These are phyloP conservation scores for Corchorus olitorius DNA, from an alignment of 345 rosid genomes.

Conservation along the genomic window DNA sequence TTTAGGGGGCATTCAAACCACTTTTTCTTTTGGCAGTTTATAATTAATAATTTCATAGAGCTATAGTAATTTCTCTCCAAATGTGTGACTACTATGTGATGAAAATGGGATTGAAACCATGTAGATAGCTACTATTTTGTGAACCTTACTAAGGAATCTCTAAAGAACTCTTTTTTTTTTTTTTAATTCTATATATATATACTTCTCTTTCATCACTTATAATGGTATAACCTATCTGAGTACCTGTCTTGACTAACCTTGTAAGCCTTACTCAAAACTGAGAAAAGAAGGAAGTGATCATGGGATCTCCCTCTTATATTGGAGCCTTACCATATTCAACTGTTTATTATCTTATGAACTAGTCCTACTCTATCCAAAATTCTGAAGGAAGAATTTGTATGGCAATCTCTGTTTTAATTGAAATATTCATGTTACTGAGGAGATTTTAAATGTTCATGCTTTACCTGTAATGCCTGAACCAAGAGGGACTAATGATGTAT, in stretches of 20 bases:
- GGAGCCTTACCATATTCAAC: not conserved
- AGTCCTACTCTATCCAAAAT: not conserved
- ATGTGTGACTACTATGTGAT: not conserved
- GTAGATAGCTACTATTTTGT: not conserved
- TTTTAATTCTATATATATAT: no score
- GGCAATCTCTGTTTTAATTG: not conserved
- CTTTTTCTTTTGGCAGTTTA: not conserved
- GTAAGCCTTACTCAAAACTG: not conserved
- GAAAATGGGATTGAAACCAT: not conserved
- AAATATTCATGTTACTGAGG: not conserved
- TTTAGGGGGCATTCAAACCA: conserved; percentile 1
- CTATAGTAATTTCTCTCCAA: not conserved
- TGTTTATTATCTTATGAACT: not conserved
- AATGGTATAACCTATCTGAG: not conserved
- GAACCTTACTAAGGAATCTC: not conserved
- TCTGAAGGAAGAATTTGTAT: not conserved
- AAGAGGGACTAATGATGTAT: not conserved
- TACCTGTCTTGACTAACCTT: not conserved
- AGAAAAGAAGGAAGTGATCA: not conserved
- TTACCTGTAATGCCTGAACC: not conserved
- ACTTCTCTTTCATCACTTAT: no score
- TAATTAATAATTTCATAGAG: not conserved
- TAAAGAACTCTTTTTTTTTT: no score
- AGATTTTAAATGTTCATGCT: not conserved
- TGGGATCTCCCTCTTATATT: not conserved